These are phyloP conservation scores for Hypholoma fasciculare DNA, from an alignment of 768 basidiomycete species.

Conservation along the genomic window DNA sequence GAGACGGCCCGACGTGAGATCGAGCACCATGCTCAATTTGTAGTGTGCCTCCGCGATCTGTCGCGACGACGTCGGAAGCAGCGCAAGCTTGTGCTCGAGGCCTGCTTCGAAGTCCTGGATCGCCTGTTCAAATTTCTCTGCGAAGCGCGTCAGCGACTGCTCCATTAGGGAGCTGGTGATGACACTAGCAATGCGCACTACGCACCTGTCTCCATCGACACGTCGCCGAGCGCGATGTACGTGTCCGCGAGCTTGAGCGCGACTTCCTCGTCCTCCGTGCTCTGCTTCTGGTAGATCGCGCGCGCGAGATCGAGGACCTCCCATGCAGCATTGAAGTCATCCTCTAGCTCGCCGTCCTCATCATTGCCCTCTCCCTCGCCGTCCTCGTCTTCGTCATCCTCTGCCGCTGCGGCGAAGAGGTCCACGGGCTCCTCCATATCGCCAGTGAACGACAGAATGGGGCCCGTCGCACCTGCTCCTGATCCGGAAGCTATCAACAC, in stretches of 20 bases:
- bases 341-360: slow-evolving; percentile 83
- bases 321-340: slow-evolving; percentile 98
- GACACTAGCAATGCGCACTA: neutral
- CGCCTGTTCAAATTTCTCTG: slow-evolving; percentile 97
- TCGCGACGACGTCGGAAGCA: slow-evolving; percentile 86
- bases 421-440: slow-evolving; percentile 73
- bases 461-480: slow-evolving; percentile 41
- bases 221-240: slow-evolving; percentile 89
- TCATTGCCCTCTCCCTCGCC: slow-evolving; percentile 60
- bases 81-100: slow-evolving; percentile 65
- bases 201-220: slow-evolving; percentile 95
- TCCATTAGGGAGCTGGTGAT: neutral
- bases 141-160: neutral
- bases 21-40: slow-evolving; percentile 90
- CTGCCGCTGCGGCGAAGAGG: slow-evolving; percentile 58
- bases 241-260: slow-evolving; percentile 89
- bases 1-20: slow-evolving; percentile 84
- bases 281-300: slow-evolving; percentile 75
- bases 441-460: slow-evolving; percentile 79
- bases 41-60: slow-evolving; percentile 95
- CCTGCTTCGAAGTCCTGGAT: slow-evolving; percentile 84
- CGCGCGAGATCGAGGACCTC: slow-evolving; percentile 95
- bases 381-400: slow-evolving; percentile 48
- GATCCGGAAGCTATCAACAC: slow-evolving; percentile 28
- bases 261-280: slow-evolving; percentile 52